phyloP scores from a whole-genome alignment of 306 rosid species.

The Cicer cuneatum region DNA sequence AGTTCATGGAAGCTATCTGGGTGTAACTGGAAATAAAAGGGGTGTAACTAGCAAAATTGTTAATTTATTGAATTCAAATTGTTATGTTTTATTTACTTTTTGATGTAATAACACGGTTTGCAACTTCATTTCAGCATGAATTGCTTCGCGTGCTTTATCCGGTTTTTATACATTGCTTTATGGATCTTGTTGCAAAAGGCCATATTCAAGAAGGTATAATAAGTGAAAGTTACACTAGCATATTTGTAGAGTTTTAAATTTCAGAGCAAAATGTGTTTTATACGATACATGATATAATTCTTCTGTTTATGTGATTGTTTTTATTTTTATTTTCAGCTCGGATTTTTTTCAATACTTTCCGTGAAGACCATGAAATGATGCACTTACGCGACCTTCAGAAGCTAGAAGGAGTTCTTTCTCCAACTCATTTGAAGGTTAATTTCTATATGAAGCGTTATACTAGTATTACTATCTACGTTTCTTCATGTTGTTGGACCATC shows the following conservation, averaged over 20 bases:
- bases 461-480: neutral
- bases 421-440: slow-evolving; percentile 79
- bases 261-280: neutral
- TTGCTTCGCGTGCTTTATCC: slow-evolving; percentile 97
- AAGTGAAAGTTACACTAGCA: neutral
- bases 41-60: no score
- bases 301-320: slow-evolving; percentile 35
- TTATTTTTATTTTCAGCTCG: slow-evolving; percentile 66
- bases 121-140: slow-evolving; percentile 72
- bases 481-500: slow-evolving; percentile 28
- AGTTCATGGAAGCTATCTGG: no score
- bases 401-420: slow-evolving; percentile 96
- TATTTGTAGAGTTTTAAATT: neutral
- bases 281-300: neutral
- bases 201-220: slow-evolving; percentile 83
- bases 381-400: slow-evolving; percentile 85
- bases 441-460: slow-evolving; percentile 10
- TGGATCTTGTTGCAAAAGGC: slow-evolving; percentile 97
- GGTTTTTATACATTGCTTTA: slow-evolving; percentile 89
- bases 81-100: neutral
- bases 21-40: no score
- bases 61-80: neutral
- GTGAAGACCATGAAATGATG: slow-evolving; percentile 94
- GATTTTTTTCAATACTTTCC: slow-evolving; percentile 74
- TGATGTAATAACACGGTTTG: slow-evolving; percentile 12